Evolutionary conservation across 495 filamentous ascomycete genomes (phyloP), one percentile per base, ranked within the genome.

Genomic region (Penicillium malachiteum): DNA sequence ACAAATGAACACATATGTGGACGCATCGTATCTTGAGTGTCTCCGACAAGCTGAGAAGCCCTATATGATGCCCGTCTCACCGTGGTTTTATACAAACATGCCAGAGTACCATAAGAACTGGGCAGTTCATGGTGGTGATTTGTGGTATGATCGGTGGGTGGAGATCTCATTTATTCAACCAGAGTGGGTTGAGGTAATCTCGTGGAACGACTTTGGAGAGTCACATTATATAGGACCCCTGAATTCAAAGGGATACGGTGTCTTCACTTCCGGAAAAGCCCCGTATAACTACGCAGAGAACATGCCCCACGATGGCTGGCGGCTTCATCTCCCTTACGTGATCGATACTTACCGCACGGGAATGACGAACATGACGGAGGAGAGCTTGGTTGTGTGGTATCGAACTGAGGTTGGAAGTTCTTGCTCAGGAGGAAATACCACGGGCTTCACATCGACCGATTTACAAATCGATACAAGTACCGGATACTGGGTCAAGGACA

Each of bases 31-130:
- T 68, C 66, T 74, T 26, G 61, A 69, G 3, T 63, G 60, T 7
- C 68, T 81, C 1, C 63, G 61, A 16, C 21, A 43, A 33, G 44
- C 45, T 7, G 75, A 74, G 1, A 87, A 87, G 67, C 73, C 82
- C 3, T 92, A 85, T 70, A 91, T 92, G 88, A 90, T 90, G 88
- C 81, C 83, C 13, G 83, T 89, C 12, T 85, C 86, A 13, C 88
- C 88, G 1, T 90, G 86, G 83, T 91, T 91, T 67, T 92, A 87
- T 58, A 79, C 77, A 63, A 86, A 87, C 49, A 73, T 91, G 14
- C 84, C 88, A 0, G 78, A 81, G 37, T 88, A 80, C 65, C 72
- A 73, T 55, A 92, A 92, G 65, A 88, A 90, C 58, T 91, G 87
- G 87, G 78, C 88, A 31, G 89, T 82, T 66, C 81, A 81, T 2